Percentiles rank a stretch among this genome's conserved stretches.
Conservation (phyloP, 2,329 filamentous ascomycete genomes). For the Fusarium sp. region DNA sequence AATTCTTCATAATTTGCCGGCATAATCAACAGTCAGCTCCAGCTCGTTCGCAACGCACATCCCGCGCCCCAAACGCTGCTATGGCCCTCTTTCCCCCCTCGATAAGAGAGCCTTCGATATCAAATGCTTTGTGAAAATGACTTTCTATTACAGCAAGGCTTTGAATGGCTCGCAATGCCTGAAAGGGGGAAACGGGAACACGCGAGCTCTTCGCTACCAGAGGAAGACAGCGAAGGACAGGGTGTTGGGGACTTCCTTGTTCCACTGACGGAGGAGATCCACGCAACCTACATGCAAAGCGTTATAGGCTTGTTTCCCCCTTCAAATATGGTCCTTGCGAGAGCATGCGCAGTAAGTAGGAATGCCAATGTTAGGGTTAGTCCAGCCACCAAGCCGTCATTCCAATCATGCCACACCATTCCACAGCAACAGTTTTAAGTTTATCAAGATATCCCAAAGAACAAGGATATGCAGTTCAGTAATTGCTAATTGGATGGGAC, state of each 20-base stretch:
- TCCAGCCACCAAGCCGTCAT: background rate
- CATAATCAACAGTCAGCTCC: background rate
- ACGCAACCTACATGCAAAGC: background rate
- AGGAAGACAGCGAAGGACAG: background rate
- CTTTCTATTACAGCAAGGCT: background rate
- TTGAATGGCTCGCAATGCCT: background rate
- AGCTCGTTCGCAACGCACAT: background rate
- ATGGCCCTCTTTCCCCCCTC: background rate
- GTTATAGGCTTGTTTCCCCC: constrained; percentile 17
- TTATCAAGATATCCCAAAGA: background rate
- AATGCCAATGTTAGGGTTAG: background rate
- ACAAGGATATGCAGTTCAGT: background rate
- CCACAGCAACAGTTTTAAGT: background rate
- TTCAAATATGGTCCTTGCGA: background rate
- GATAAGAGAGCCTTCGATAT: background rate
- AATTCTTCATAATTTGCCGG: background rate
- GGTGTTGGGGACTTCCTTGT: background rate
- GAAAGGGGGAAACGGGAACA: too few relatives aligned
- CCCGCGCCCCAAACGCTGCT: background rate
- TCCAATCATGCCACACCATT: background rate
- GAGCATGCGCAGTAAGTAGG: background rate
- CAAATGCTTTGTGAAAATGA: background rate
- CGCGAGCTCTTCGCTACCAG: background rate
- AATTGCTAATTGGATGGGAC: background rate
- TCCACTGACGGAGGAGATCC: background rate